Percentiles rank a stretch among this genome's conserved stretches.
phyloP scores from a whole-genome alignment of 257 asterid species.

The Solanum habrochaites region DNA sequence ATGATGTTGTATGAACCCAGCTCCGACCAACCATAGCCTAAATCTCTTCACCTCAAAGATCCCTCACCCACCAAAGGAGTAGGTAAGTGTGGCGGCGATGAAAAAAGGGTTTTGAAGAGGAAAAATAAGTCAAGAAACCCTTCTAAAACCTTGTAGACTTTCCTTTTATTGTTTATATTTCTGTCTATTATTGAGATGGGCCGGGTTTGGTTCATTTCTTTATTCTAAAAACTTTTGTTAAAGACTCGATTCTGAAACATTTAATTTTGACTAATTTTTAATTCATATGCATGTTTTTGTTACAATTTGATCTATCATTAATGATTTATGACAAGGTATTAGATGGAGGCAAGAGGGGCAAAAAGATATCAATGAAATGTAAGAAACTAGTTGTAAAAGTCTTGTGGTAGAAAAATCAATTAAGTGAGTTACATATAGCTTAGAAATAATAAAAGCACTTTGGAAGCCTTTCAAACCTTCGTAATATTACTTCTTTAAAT shows the following conservation, averaged over 20 bases:
- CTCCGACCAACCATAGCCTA: not conserved
- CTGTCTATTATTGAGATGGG: not conserved
- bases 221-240: too few relatives aligned
- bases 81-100: not conserved
- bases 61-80: not conserved
- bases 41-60: not conserved
- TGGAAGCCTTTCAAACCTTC: too few relatives aligned
- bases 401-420: not conserved
- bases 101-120: not conserved
- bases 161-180: not conserved
- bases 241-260: too few relatives aligned
- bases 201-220: not conserved
- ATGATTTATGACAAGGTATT: too few relatives aligned
- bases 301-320: too few relatives aligned
- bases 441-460: too few relatives aligned
- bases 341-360: too few relatives aligned
- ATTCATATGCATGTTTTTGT: too few relatives aligned
- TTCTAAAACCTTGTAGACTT: not conserved
- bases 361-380: not conserved
- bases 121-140: not conserved
- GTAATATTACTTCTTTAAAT: too few relatives aligned
- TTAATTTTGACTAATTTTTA: too few relatives aligned
- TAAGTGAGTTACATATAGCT: not conserved
- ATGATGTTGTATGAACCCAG: not conserved
- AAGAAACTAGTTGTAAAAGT: not conserved